These are phyloP conservation scores for Cordyceps cicadae DNA, from an alignment of 2,329 filamentous ascomycete genomes.

Conservation along the genomic window DNA sequence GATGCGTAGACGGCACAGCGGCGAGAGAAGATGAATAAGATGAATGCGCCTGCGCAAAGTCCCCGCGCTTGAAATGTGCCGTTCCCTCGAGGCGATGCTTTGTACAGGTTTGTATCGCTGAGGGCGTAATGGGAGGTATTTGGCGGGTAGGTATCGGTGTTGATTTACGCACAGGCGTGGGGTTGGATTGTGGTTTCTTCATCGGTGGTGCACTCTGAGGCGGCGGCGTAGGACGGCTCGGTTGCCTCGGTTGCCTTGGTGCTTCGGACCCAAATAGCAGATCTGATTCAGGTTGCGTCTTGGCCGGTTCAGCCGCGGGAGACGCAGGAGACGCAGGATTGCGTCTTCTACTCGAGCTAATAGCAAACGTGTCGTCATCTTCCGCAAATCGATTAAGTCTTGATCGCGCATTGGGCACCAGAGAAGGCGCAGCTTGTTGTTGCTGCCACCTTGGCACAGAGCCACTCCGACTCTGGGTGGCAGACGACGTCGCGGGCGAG, in stretches of 20 bases:
- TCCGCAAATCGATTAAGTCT: slow-evolving; percentile 64
- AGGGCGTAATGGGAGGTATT: slow-evolving; percentile 59
- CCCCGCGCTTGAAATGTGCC: slow-evolving; percentile 86
- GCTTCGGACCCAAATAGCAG: slow-evolving; percentile 48
- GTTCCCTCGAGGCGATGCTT: slow-evolving; percentile 72
- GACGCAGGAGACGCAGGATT: slow-evolving; percentile 49
- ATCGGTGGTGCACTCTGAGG: slow-evolving; percentile 29
- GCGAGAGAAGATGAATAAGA: slow-evolving; percentile 72
- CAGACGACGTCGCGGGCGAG: slow-evolving; percentile 39
- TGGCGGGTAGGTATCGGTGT: slow-evolving; percentile 45
- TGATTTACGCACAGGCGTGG: slow-evolving; percentile 30
- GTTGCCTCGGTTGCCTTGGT: slow-evolving; percentile 24
- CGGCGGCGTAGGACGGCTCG: slow-evolving; percentile 21
- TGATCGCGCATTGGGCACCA: slow-evolving; percentile 28
- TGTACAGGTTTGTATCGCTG: slow-evolving; percentile 67
- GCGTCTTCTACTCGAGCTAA: slow-evolving; percentile 77
- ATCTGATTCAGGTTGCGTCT: slow-evolving; percentile 44
- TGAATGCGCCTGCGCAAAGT: slow-evolving; percentile 78
- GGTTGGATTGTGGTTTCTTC: slow-evolving; percentile 20
- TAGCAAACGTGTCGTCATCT: slow-evolving; percentile 72
- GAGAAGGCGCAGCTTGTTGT: slow-evolving; percentile 29
- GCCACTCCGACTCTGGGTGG: slow-evolving; percentile 35
- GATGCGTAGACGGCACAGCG: slow-evolving; percentile 68
- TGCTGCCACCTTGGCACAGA: slow-evolving; percentile 55
- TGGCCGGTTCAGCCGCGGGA: slow-evolving; percentile 35